Evolutionary conservation across 495 filamentous ascomycete species (phyloP).

Genomic region (Wilcoxina mikolae): DNA sequence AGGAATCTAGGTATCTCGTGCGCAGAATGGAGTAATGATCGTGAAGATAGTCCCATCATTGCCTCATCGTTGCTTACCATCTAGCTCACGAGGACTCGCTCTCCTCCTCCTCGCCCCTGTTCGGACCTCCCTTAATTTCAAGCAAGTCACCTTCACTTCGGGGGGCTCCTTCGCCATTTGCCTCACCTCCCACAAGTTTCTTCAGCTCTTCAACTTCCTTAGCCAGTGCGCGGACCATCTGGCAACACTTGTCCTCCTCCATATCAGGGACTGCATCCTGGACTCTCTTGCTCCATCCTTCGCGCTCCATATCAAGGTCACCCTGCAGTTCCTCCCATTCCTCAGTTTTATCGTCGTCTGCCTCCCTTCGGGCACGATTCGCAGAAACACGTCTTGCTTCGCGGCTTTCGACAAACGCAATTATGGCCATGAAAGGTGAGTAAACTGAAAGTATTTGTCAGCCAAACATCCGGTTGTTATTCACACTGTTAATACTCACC

Average conservation of each 20-base stretch:
- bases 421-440: conserved; percentile 65
- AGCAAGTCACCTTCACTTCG: not conserved
- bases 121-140: not conserved
- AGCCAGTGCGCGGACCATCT: conserved; percentile 51
- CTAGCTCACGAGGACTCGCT: not conserved
- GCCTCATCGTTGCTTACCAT: not conserved
- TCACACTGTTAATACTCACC: no score
- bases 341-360: conserved; percentile 76
- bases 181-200: conserved; percentile 35
- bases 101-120: not conserved
- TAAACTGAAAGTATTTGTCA: no score
- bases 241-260: conserved; percentile 50
- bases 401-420: conserved; percentile 58
- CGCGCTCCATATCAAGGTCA: conserved; percentile 59
- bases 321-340: conserved; percentile 79
- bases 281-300: conserved; percentile 68
- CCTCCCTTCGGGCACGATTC: conserved; percentile 66
- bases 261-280: conserved; percentile 60
- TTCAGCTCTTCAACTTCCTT: conserved; percentile 56
- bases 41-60: no score
- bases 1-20: no score
- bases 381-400: conserved; percentile 49
- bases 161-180: not conserved
- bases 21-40: no score
- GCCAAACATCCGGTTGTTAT: no score